Evolutionary conservation across 2,329 filamentous ascomycete species (phyloP), one percentile per base, ranked within the genome.

Genomic region (Trichothecium sympodiale): DNA sequence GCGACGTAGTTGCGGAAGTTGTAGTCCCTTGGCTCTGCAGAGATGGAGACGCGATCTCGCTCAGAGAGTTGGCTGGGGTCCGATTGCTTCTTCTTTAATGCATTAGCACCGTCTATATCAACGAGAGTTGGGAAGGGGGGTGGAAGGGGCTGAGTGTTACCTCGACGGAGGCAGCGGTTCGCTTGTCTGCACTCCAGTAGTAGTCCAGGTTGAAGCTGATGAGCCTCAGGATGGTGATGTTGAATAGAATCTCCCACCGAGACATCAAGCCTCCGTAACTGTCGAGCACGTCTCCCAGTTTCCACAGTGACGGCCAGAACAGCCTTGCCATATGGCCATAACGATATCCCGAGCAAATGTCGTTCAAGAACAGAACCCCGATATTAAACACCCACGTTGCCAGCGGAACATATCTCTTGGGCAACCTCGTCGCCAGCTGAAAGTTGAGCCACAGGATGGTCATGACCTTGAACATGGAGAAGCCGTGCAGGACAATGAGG

Each of bases 121-220:
- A 34, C 25, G 20, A 25, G 20, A 25, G 17, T 8, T 17, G 16
- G 7, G 26, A 28, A 16, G 12, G 16, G 23, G 3, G 10, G 17
- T 15, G n/a, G 20, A 6, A 4, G 32, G 25, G 7, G 7, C 6
- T 14, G 8, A 14, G 60, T 74, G n/a, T 55, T 74, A 96, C 91
- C 80, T 96, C 89, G 29, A 94, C 57, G 8, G 81, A 70, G 49
- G 76, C 88, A 18, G 71, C 64, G 41, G 59, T 61, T 28, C 71
- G 63, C 39, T 74, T 69, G 43, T 83, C 77, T 3, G 83, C 57
- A 48, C 84, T 91, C 89, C 91, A 98, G 56, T 94, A 89, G 55
- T 94, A 88, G 59, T 98, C 91, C 53, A 98, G 60, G 56, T 96
- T 96, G 70, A 94, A 98, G 55, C 89, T 95, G 49, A 98, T 87